A percentile compares a stretch with the other conserved stretches of the same genome.
Evolutionary conservation across 2,329 filamentous ascomycete genomes (phyloP).

Genomic region (Xylariomycetidae sp.): DNA sequence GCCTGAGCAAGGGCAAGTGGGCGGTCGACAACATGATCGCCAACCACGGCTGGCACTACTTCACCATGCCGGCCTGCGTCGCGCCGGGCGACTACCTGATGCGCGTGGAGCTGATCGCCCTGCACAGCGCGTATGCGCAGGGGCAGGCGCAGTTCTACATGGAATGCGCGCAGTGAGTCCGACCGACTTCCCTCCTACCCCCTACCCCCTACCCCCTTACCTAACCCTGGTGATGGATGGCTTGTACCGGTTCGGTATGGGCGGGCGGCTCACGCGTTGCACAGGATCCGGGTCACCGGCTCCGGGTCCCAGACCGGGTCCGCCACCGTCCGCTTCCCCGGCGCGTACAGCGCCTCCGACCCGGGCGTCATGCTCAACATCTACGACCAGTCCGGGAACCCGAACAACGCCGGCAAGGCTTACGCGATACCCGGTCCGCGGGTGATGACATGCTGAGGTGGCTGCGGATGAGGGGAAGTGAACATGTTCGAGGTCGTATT

Average conservation of each 20-base stretch:
- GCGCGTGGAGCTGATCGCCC: slow-evolving; percentile 34
- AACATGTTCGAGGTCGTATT: too few relatives aligned
- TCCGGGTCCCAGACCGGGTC: slow-evolving; percentile 24
- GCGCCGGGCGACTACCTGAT: slow-evolving; percentile 36
- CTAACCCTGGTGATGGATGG: too few relatives aligned
- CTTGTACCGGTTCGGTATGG: too few relatives aligned
- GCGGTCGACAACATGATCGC: slow-evolving; percentile 43
- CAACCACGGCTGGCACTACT: slow-evolving; percentile 37
- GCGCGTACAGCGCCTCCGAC: slow-evolving; percentile 28
- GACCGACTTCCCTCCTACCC: neutral
- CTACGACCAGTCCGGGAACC: too few relatives aligned
- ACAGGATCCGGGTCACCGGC: slow-evolving; percentile 23
- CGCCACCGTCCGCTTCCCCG: slow-evolving; percentile 29
- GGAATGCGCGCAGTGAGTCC: slow-evolving; percentile 29
- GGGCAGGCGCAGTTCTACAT: slow-evolving; percentile 34
- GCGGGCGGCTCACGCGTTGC: neutral
- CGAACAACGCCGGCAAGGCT: too few relatives aligned
- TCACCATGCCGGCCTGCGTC: slow-evolving; percentile 32
- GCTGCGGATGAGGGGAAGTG: too few relatives aligned
- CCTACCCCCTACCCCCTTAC: too few relatives aligned
- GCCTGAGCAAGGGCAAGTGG: slow-evolving; percentile 32
- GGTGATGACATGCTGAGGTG: too few relatives aligned
- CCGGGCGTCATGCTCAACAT: slow-evolving; percentile 30
- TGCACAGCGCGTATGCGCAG: slow-evolving; percentile 29
- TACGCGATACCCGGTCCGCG: too few relatives aligned